Evolutionary conservation across 805 yeast species (phyloP).

Genomic region (Wickerhamiella musiphila): DNA sequence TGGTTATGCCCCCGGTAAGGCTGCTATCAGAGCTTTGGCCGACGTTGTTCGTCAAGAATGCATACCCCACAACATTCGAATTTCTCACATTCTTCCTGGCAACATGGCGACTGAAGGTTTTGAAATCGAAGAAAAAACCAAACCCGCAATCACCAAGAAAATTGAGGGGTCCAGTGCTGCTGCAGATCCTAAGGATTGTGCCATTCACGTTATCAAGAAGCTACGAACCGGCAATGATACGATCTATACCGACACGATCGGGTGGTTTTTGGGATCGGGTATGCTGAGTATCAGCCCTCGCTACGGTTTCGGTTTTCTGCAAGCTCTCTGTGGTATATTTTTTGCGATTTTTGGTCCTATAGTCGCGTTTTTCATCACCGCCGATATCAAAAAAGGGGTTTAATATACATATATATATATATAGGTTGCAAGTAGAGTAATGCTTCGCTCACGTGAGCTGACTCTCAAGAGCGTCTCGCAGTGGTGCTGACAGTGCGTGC

Average conservation of each 20-base stretch:
- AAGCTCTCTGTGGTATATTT: constrained; percentile 12
- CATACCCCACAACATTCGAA: constrained; percentile 44
- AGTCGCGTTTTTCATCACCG: constrained; percentile 12
- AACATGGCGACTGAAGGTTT: constrained; percentile 82
- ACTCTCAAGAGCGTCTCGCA: no score
- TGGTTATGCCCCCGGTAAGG: constrained; percentile 79
- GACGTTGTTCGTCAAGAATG: constrained; percentile 72
- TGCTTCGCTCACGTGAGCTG: no score
- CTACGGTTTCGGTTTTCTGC: constrained; percentile 14
- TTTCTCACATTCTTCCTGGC: constrained; percentile 72
- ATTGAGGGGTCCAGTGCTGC: constrained; percentile 79
- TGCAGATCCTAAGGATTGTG: constrained; percentile 48
- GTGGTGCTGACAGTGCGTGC: no score
- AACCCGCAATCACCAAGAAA: constrained; percentile 63
- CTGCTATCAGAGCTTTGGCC: constrained; percentile 61
- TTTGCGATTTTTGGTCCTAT: constrained; percentile 14
- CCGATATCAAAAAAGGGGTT: constrained; percentile 6
- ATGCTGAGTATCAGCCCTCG: constrained; percentile 20
- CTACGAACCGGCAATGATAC: constrained; percentile 52
- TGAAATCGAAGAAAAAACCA: constrained; percentile 60
- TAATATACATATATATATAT: no score
- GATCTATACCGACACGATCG: constrained; percentile 66
- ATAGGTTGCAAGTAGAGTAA: no score
- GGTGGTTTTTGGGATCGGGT: constrained; percentile 56
- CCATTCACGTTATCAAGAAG: constrained; percentile 36